phyloP scores from a whole-genome alignment of 805 yeast species.

The Wickerhamiella sorbophila region DNA sequence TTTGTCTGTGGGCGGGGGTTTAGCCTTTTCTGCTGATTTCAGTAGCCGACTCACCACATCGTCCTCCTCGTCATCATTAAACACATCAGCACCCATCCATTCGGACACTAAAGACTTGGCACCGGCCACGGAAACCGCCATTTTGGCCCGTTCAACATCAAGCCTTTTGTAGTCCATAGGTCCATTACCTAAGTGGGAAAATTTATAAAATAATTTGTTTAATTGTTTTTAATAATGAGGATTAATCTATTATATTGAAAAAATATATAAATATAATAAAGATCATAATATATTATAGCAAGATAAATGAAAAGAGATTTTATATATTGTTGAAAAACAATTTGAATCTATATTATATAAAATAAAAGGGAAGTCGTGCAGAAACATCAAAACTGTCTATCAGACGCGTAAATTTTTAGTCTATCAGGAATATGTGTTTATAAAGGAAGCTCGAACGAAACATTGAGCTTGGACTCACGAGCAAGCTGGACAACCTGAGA shows the following conservation, averaged over 20 bases:
- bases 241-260: too few species aligned
- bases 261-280: too few species aligned
- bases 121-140: constrained; percentile 11
- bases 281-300: too few species aligned
- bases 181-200: neutral
- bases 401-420: neutral
- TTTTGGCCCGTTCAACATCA: constrained; percentile 15
- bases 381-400: neutral
- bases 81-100: constrained; percentile 13
- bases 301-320: too few species aligned
- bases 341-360: too few species aligned
- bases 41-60: neutral
- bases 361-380: neutral
- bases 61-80: constrained; percentile 6
- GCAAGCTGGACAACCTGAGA: constrained; percentile 36
- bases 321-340: too few species aligned
- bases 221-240: too few species aligned
- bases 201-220: too few species aligned
- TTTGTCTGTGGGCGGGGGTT: neutral
- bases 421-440: constrained; percentile 17
- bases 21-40: neutral
- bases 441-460: constrained; percentile 35
- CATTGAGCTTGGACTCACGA: constrained; percentile 36
- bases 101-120: constrained; percentile 13
- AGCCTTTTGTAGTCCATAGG: constrained; percentile 10